Conservation (phyloP, 306 rosid genomes). For the Acacia acuminata region DNA sequence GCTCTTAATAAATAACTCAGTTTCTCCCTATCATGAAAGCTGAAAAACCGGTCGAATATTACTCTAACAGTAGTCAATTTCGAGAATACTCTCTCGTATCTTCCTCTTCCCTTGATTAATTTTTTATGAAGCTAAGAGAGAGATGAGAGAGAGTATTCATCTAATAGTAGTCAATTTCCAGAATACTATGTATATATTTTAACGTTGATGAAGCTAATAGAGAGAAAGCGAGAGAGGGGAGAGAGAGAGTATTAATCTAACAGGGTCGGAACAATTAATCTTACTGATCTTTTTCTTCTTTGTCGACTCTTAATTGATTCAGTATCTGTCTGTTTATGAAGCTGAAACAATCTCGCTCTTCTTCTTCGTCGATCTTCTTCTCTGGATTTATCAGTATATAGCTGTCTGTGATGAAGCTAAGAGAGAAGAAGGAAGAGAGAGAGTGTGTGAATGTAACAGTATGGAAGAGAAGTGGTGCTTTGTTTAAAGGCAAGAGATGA, state of each 20-base stretch:
- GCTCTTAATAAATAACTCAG: background rate
- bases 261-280: background rate
- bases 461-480: background rate
- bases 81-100: background rate
- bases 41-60: background rate
- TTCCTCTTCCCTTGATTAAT: background rate
- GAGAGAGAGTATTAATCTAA: no score
- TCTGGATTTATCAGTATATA: background rate
- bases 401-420: background rate
- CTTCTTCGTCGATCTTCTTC: no score
- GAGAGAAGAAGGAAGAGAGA: background rate
- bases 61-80: background rate
- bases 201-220: no score
- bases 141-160: background rate
- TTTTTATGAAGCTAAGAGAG: background rate
- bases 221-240: no score
- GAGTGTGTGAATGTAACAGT: background rate
- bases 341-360: background rate
- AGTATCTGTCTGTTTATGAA: background rate
- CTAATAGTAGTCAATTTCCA: background rate
- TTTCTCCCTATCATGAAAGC: background rate
- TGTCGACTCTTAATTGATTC: background rate
- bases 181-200: no score
- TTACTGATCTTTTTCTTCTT: background rate
- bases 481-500: background rate